A percentile compares a stretch with the other conserved stretches of the same genome.
Conservation (phyloP, 257 asterid species). For the Scutellaria barbata region DNA sequence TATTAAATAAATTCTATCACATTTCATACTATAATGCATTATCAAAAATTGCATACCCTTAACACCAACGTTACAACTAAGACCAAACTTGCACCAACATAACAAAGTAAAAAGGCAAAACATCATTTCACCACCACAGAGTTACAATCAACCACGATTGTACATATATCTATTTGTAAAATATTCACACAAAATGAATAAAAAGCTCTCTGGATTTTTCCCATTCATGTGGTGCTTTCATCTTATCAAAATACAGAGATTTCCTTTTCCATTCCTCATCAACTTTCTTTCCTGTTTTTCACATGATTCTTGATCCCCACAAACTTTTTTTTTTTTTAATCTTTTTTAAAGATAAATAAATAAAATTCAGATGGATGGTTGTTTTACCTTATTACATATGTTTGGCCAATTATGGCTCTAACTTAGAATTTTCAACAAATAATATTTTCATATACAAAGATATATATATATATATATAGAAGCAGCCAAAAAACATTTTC, state of each 20-base stretch:
- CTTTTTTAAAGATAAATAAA: not conserved
- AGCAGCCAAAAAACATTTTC: conserved; percentile 13
- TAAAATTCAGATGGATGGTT: not conserved
- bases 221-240: conserved; percentile 29
- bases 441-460: no score
- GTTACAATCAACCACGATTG: no score
- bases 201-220: not conserved
- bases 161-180: no score
- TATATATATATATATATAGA: no score
- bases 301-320: conserved; percentile 43
- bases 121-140: no score
- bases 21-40: no score
- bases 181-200: no score
- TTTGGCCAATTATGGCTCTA: conserved; percentile 15
- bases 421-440: not conserved
- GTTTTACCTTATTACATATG: not conserved
- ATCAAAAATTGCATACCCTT: no score
- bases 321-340: conserved; percentile 24
- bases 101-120: no score
- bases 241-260: conserved; percentile 1
- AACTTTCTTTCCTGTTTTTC: conserved; percentile 31
- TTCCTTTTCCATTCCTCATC: not conserved
- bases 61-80: no score
- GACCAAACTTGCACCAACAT: no score
- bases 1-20: no score